Conservation (phyloP, 176 grass and related monocot genomes). For the Puya raimondii region DNA sequence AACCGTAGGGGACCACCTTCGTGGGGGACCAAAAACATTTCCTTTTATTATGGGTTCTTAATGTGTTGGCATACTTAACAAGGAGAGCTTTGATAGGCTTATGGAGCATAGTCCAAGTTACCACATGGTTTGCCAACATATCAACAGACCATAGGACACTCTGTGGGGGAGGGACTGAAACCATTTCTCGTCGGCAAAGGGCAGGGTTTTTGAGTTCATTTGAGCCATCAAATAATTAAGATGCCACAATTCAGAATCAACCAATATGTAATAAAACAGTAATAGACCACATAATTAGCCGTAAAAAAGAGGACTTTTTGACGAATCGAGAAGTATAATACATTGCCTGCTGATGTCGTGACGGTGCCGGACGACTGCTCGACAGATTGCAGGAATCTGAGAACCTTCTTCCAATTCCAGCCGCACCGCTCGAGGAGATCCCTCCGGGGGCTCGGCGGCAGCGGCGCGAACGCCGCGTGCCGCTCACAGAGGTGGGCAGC, state of each 20-base stretch:
- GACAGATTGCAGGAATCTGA: constrained; percentile 82
- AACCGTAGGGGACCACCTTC: too few species aligned
- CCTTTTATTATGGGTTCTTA: too few species aligned
- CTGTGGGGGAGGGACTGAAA: too few species aligned
- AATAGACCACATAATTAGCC: background rate
- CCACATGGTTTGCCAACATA: too few species aligned
- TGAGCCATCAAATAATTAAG: background rate
- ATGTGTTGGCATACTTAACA: too few species aligned
- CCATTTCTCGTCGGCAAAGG: too few species aligned
- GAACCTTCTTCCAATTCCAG: constrained; percentile 90
- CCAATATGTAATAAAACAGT: background rate
- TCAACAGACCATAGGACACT: too few species aligned
- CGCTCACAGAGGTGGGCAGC: constrained; percentile 57
- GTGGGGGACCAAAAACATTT: too few species aligned
- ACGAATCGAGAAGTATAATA: constrained; percentile 16
- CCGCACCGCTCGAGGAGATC: constrained; percentile 64
- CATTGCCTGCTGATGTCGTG: constrained; percentile 63
- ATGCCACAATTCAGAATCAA: constrained; percentile 1
- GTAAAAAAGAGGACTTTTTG: background rate
- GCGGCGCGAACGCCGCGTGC: constrained; percentile 29
- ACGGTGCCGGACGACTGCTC: constrained; percentile 75
- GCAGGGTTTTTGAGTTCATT: too few species aligned
- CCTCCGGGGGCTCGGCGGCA: constrained; percentile 29
- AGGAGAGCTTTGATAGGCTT: too few species aligned
- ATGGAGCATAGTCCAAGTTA: too few species aligned